Evolutionary conservation across 331 rosid species (phyloP).

Genomic region (Cucumis variabilis): DNA sequence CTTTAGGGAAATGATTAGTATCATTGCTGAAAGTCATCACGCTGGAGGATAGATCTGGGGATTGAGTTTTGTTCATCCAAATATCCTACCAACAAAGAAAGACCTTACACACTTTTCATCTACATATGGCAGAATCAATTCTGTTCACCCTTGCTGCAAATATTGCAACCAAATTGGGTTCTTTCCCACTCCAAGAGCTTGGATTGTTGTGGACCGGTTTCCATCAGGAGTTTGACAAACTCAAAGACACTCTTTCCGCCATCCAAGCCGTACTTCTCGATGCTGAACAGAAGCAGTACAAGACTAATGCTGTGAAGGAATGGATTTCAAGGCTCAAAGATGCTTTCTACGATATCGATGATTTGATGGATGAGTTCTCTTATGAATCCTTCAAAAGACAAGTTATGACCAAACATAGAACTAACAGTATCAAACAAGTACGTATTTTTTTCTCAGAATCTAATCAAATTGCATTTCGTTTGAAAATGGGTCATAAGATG

Average conservation of each 20-base stretch:
- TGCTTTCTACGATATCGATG: constrained; percentile 37
- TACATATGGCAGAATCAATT: constrained; percentile 7
- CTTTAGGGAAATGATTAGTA: too few species aligned
- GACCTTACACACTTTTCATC: too few species aligned
- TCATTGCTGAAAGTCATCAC: too few species aligned
- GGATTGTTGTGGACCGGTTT: constrained; percentile 27
- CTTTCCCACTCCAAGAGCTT: not conserved
- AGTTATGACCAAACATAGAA: not conserved
- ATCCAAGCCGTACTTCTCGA: constrained; percentile 29
- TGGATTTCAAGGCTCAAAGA: constrained; percentile 47
- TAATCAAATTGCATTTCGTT: too few species aligned
- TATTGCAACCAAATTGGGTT: not conserved
- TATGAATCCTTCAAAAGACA: constrained; percentile 30
- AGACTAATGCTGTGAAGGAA: not conserved
- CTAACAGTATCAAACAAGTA: too few species aligned
- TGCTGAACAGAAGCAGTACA: not conserved
- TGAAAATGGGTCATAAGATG: too few species aligned
- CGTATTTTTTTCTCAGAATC: too few species aligned
- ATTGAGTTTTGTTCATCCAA: too few species aligned
- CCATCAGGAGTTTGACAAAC: constrained; percentile 11
- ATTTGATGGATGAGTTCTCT: constrained; percentile 43
- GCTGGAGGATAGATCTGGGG: too few species aligned
- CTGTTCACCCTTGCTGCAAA: not conserved
- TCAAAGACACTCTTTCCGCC: not conserved
- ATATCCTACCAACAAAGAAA: too few species aligned